Evolutionary conservation across 306 rosid genomes (phyloP).

Genomic region (Ormosia emarginata): DNA sequence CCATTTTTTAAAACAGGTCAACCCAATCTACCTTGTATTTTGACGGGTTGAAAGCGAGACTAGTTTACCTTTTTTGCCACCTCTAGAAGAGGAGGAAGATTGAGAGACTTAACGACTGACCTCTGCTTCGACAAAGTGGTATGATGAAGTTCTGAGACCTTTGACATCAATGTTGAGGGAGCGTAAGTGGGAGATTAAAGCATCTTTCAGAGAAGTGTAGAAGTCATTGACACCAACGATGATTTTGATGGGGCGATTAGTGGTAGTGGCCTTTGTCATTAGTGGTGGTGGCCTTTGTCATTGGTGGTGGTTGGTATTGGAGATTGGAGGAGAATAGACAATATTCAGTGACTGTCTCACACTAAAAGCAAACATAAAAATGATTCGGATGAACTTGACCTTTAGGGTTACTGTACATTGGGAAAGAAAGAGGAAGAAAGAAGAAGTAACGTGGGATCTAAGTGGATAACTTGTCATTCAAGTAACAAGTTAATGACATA

Average conservation of each 20-base stretch:
- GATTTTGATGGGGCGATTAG: constrained; percentile 33
- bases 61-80: too few species aligned
- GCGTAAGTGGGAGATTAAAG: constrained; percentile 40
- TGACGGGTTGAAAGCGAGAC: too few species aligned
- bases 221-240: constrained; percentile 51
- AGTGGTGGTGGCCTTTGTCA: constrained; percentile 3
- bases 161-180: constrained; percentile 48
- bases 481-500: too few species aligned
- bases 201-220: constrained; percentile 43
- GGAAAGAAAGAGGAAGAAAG: too few species aligned
- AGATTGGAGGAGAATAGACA: background rate
- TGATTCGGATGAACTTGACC: background rate
- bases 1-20: too few species aligned
- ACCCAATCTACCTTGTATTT: too few species aligned
- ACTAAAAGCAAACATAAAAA: background rate
- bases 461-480: too few species aligned
- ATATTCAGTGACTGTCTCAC: background rate
- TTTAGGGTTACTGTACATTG: too few species aligned
- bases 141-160: constrained; percentile 51
- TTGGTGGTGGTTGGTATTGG: background rate
- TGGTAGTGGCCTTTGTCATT: constrained; percentile 3
- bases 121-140: constrained; percentile 52
- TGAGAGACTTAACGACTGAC: constrained; percentile 49
- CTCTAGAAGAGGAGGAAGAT: background rate
- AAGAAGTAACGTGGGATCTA: too few species aligned